Conservation (phyloP, 352 stramenopile genomes). For the Aphanomyces cochlioides region DNA sequence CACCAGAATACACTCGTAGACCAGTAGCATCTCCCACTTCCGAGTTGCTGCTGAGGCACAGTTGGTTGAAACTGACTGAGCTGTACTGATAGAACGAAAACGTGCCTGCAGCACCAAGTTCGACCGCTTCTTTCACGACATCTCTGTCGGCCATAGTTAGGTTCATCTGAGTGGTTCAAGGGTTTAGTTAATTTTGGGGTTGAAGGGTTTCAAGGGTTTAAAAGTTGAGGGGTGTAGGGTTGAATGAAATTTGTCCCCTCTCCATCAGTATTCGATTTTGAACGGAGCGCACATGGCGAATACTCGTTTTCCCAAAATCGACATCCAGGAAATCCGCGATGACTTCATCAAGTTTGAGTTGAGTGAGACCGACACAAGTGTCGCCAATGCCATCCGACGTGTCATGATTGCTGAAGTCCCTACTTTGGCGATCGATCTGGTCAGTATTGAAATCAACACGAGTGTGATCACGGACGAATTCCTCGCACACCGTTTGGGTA, state of each 20-base stretch:
- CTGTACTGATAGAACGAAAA: conserved; percentile 22
- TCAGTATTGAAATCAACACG: conserved; percentile 97
- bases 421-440: conserved; percentile 98
- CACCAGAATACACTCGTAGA: conserved; percentile 21
- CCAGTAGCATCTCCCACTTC: conserved; percentile 4
- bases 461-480: conserved; percentile 98
- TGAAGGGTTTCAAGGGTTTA: no score
- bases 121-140: conserved; percentile 11
- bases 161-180: not conserved
- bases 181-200: no score
- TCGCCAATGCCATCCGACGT: conserved; percentile 96
- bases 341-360: conserved; percentile 97
- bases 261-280: conserved; percentile 16
- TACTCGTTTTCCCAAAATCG: conserved; percentile 90
- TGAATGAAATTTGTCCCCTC: not conserved
- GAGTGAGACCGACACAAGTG: conserved; percentile 93
- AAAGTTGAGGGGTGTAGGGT: no score
- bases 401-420: conserved; percentile 98
- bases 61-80: conserved; percentile 16
- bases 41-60: conserved; percentile 24
- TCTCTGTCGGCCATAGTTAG: not conserved
- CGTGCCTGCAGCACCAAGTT: conserved; percentile 18
- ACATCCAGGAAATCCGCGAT: conserved; percentile 92
- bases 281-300: conserved; percentile 58
- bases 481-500: conserved; percentile 95